These are phyloP conservation scores for Trametopsis cervina DNA, from an alignment of 768 basidiomycete species.

Conservation along the genomic window DNA sequence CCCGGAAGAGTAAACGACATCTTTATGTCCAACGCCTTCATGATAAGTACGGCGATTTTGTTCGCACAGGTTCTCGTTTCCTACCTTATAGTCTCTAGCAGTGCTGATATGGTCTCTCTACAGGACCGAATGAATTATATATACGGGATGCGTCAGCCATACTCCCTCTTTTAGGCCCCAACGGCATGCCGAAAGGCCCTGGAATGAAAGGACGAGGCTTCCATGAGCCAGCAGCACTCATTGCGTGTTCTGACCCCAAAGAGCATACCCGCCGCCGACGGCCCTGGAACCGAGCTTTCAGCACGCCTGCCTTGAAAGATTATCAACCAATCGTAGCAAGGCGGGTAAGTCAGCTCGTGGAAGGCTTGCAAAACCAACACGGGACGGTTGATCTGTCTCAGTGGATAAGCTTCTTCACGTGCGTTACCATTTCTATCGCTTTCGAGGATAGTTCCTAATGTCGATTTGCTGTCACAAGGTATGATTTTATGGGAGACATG, in stretches of 20 bases:
- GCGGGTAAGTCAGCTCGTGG: constrained; percentile 18
- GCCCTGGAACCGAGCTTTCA: constrained; percentile 37
- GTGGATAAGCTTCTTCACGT: constrained; percentile 15
- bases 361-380: constrained; percentile 2
- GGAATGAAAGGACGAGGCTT: constrained; percentile 18
- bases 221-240: background rate
- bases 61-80: constrained; percentile 27
- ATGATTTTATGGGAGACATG: constrained; percentile 39
- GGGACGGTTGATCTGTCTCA: constrained; percentile 2
- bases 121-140: constrained; percentile 43
- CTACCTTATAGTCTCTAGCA: background rate
- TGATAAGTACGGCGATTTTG: constrained; percentile 29
- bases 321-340: constrained; percentile 33
- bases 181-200: constrained; percentile 37
- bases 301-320: constrained; percentile 31
- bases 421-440: too few species aligned
- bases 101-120: background rate
- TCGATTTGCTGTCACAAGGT: background rate
- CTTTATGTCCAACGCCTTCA: constrained; percentile 25
- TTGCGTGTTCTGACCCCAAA: background rate
- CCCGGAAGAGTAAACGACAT: constrained; percentile 24
- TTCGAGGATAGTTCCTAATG: constrained; percentile 2
- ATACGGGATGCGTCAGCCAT: constrained; percentile 29
- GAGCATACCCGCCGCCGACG: constrained; percentile 30
- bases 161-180: constrained; percentile 26